Conservation (phyloP, 2,329 filamentous ascomycete genomes). For the Cladophialophora carrionii region DNA sequence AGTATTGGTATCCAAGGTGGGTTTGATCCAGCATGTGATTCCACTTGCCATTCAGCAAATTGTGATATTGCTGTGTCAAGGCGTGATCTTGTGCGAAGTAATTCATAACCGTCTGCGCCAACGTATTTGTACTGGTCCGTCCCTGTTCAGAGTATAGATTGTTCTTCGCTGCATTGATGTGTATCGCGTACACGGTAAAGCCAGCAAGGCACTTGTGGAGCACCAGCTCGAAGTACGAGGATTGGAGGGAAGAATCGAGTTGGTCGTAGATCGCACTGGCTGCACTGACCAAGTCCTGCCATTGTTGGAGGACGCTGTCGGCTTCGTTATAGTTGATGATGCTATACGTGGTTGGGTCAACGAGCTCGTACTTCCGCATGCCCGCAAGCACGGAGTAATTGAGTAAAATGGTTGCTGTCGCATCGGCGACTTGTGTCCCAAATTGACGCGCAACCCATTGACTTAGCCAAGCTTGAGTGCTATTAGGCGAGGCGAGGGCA, state of each 20-base stretch:
- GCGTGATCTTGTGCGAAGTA: conserved; percentile 62
- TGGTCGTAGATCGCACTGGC: conserved; percentile 62
- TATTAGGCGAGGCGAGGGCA: conserved; percentile 58
- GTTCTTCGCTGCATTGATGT: conserved; percentile 57
- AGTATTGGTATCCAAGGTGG: conserved; percentile 57
- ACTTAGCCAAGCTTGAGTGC: conserved; percentile 59
- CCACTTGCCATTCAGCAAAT: conserved; percentile 65
- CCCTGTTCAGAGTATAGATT: conserved; percentile 60
- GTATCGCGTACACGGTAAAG: conserved; percentile 59
- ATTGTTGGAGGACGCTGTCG: conserved; percentile 60
- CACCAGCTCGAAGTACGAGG: conserved; percentile 67
- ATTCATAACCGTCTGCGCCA: conserved; percentile 57
- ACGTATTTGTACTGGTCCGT: conserved; percentile 59
- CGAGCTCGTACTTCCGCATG: conserved; percentile 65
- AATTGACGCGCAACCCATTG: conserved; percentile 64
- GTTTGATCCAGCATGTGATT: conserved; percentile 63
- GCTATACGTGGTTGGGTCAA: conserved; percentile 63
- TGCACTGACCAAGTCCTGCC: conserved; percentile 56
- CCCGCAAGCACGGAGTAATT: conserved; percentile 62
- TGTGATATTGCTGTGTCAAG: conserved; percentile 62
- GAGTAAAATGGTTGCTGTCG: conserved; percentile 58
- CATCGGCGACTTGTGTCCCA: conserved; percentile 51
- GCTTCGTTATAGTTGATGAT: conserved; percentile 68
- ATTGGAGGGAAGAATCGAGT: conserved; percentile 55
- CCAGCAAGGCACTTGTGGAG: conserved; percentile 64